Evolutionary conservation across 2,329 filamentous ascomycete species (phyloP).

Genomic region (Trichophyton schoenleinii): DNA sequence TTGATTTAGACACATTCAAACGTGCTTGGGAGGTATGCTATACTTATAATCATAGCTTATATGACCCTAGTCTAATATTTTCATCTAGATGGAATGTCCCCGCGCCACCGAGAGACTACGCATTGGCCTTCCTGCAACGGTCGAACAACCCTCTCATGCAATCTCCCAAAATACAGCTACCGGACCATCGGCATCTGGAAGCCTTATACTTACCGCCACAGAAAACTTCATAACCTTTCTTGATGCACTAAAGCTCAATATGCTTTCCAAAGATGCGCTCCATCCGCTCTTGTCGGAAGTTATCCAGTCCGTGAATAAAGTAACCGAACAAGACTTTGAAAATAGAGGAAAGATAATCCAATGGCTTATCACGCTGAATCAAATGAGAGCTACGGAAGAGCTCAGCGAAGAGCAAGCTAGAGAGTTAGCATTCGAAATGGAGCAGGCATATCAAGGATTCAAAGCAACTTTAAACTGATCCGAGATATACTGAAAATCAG

Average conservation of each 20-base stretch:
- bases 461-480: conserved; percentile 58
- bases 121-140: conserved; percentile 81
- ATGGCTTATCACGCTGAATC: conserved; percentile 93
- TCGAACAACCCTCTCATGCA: conserved; percentile 47
- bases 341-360: conserved; percentile 94
- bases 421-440: conserved; percentile 85
- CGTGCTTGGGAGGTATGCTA: conserved; percentile 71
- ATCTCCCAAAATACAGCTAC: conserved; percentile 23
- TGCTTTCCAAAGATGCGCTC: conserved; percentile 90
- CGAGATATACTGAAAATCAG: too few species aligned
- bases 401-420: conserved; percentile 74
- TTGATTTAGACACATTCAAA: conserved; percentile 82
- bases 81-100: conserved; percentile 70
- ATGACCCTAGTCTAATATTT: not conserved
- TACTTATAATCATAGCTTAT: not conserved
- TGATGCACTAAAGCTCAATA: conserved; percentile 81
- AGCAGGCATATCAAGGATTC: conserved; percentile 87
- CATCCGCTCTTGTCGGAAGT: conserved; percentile 90
- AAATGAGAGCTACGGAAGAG: conserved; percentile 93
- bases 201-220: conserved; percentile 74
- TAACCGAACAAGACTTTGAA: conserved; percentile 90
- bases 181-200: conserved; percentile 36
- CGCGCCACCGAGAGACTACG: conserved; percentile 84
- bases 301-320: conserved; percentile 93
- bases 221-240: conserved; percentile 98